Conservation (phyloP, 441 rosid species). For the Theobroma grandiflorum region DNA sequence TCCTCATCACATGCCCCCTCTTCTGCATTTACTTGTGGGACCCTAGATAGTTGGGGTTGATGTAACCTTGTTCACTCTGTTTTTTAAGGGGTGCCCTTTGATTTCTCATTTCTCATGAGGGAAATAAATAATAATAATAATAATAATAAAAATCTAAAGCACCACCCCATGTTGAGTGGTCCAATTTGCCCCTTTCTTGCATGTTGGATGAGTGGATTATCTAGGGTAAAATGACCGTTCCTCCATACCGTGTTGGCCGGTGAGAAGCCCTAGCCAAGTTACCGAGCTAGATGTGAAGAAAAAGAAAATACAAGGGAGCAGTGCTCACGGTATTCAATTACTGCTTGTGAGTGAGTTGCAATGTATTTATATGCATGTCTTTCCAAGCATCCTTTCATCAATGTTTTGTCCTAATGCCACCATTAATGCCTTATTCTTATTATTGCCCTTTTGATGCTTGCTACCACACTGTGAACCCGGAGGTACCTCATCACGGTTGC, state of each 20-base stretch:
- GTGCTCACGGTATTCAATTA: neutral
- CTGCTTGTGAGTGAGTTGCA: slow-evolving; percentile 8
- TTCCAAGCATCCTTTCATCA: slow-evolving; percentile 31
- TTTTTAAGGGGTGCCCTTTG: neutral
- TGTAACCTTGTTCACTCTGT: slow-evolving; percentile 36
- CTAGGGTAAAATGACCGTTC: neutral
- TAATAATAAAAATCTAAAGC: neutral
- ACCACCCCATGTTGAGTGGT: neutral
- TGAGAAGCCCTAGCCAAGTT: slow-evolving; percentile 1
- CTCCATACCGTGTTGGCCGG: neutral
- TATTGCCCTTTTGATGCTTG: slow-evolving; percentile 43
- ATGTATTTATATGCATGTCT: slow-evolving; percentile 9
- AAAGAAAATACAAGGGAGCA: neutral
- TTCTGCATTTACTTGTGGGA: slow-evolving; percentile 63
- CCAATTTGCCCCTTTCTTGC: slow-evolving; percentile 18
- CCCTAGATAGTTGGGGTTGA: slow-evolving; percentile 53
- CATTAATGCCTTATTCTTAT: slow-evolving; percentile 49
- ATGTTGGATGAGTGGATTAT: neutral
- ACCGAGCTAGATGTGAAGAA: neutral
- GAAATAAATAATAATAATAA: neutral
- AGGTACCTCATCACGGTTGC: slow-evolving; percentile 13
- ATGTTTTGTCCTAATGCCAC: slow-evolving; percentile 26
- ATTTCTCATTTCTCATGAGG: neutral
- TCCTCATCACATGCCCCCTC: slow-evolving; percentile 58
- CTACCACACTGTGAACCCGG: slow-evolving; percentile 32